These are phyloP conservation scores for Davidsoniella eucalypti DNA, from an alignment of 2,329 filamentous ascomycete species.

Conservation along the genomic window DNA sequence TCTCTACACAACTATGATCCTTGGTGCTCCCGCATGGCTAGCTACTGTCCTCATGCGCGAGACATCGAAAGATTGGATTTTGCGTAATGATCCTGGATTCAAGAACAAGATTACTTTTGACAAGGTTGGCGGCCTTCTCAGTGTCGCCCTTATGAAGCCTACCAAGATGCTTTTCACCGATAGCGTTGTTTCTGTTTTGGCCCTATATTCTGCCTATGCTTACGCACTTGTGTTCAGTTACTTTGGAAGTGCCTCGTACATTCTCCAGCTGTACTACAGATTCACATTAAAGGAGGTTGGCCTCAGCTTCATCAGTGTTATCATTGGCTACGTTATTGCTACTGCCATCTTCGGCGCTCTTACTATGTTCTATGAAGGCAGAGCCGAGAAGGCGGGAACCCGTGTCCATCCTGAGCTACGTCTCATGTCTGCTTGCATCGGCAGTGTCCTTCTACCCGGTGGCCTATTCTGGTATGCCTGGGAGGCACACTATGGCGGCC, in stretches of 20 bases:
- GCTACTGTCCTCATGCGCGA: conserved; percentile 30
- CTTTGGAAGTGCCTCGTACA: conserved; percentile 34
- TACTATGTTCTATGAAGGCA: conserved; percentile 25
- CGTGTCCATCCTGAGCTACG: conserved; percentile 35
- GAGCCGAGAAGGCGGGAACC: conserved; percentile 25
- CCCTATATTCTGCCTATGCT: conserved; percentile 32
- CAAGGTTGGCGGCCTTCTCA: conserved; percentile 22
- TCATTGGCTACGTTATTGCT: conserved; percentile 29
- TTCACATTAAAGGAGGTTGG: conserved; percentile 28
- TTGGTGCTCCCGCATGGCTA: conserved; percentile 23
- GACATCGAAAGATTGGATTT: conserved; percentile 38
- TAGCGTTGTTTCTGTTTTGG: conserved; percentile 42
- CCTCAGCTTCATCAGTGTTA: conserved; percentile 29
- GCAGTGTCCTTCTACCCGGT: conserved; percentile 34
- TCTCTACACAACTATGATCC: conserved; percentile 33
- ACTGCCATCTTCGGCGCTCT: conserved; percentile 14
- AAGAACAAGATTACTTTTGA: background rate
- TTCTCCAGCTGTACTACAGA: conserved; percentile 28
- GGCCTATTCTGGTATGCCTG: conserved; percentile 46
- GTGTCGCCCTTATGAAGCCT: conserved; percentile 31
- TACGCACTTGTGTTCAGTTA: conserved; percentile 37
- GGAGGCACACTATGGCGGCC: conserved; percentile 28
- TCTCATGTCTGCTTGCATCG: conserved; percentile 41
- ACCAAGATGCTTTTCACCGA: conserved; percentile 44
- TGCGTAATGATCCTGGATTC: conserved; percentile 22